Conservation (phyloP, 108 stramenopile species). For the Pseudonitzschia pungens region DNA sequence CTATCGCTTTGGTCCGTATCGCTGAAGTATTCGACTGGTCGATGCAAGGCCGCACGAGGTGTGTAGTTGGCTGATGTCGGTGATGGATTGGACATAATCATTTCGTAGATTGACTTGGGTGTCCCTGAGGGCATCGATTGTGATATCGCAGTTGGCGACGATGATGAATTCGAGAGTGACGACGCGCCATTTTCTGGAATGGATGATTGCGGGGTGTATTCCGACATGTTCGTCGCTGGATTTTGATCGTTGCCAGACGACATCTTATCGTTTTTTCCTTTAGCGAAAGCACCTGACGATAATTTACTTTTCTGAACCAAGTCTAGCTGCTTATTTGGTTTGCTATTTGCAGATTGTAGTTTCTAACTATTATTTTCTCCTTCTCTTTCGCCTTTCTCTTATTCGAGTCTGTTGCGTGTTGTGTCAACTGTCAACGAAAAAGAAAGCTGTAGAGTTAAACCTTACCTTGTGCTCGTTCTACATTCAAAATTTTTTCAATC, state of each 20-base stretch:
- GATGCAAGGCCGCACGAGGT: conserved; percentile 65
- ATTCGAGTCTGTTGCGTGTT: background rate
- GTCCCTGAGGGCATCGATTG: conserved; percentile 13
- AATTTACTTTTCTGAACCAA: background rate
- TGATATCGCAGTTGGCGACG: background rate
- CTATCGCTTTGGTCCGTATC: background rate
- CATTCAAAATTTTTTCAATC: too few species aligned
- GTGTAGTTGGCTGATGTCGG: conserved; percentile 58
- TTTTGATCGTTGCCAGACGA: conserved; percentile 2
- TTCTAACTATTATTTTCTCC: background rate
- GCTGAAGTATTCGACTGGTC: conserved; percentile 37
- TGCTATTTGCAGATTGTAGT: background rate
- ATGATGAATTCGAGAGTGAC: background rate
- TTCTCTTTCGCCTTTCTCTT: background rate
- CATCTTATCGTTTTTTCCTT: conserved; percentile 3
- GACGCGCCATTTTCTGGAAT: background rate
- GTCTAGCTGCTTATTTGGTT: background rate
- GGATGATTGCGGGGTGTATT: background rate
- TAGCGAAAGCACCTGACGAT: too few species aligned
- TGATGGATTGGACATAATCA: conserved; percentile 55
- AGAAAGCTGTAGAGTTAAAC: too few species aligned
- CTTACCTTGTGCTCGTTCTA: too few species aligned
- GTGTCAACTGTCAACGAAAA: too few species aligned
- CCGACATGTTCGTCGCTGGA: background rate
- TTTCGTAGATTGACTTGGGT: conserved; percentile 56